Base-by-base conservation (phyloP, 768 basidiomycete genomes). In the Naganishia randhawae region DNA sequence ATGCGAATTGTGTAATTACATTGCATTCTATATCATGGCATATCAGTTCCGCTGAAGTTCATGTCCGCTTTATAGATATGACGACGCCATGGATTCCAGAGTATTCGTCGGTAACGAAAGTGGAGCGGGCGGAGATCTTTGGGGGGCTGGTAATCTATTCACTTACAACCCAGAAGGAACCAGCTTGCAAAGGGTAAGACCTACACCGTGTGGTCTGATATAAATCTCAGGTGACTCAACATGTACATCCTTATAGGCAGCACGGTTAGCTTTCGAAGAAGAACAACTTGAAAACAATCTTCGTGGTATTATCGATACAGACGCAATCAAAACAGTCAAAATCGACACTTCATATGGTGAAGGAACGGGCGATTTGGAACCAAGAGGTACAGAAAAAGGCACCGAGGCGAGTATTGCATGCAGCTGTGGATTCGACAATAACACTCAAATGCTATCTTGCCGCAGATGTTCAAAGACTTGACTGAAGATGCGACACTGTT, bases 81-180 rank as follows among this genome's bases (percentile, higher is more conserved):
- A 77, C 13, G 75, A 74, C 25, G 77, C 74, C 1, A 72, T 74
- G 35, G 77, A 79, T 57, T 66, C 74, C 31, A 73, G 78, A 42
- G 73, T 74, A 13, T 75, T 75, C 48, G 74, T 74, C 52, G 78
- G 78, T 0, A 71, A 65, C 39, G 76, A 79, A 75, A 75, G 25
- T 48, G 71, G 73, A 51, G 75, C 71, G 29, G 72, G 75, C 67
- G 75, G 74, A 1, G 78, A 79, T 57, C 69, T 79, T 1, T 79
- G 75, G 63, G 78, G 78, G 1, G 69, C 71, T 17, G 73, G 74
- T n/a, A 79, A 79, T 57, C 73, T 79, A 63, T 79, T 79, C 69
- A 71, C 64, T 11, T 79, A 78, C 61, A 70, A 74, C 52, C 73
- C 73, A 8, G 73, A 72, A 17, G 78, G 78, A 5, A 66, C 69